Percentiles rank a stretch among this genome's conserved stretches.
Conservation (phyloP, 2,329 filamentous ascomycete genomes). For the Ophiostoma ulmi region DNA sequence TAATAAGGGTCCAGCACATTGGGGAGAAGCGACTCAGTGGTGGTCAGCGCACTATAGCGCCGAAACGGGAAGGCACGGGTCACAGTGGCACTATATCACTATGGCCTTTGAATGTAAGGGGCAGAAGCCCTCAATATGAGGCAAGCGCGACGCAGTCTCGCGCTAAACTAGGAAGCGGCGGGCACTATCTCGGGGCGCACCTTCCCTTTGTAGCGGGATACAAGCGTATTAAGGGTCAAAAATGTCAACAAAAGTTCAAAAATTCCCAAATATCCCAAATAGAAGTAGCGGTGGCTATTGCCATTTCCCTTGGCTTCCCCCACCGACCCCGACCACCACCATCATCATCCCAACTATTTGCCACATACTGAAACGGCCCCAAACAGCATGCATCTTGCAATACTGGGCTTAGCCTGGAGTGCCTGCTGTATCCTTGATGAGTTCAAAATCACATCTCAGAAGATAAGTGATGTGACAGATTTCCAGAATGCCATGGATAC, state of each 20-base stretch:
- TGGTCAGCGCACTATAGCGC: slow-evolving; percentile 3
- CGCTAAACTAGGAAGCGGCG: slow-evolving; percentile 16
- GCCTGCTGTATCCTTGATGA: no score
- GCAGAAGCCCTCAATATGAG: neutral
- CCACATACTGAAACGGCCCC: neutral
- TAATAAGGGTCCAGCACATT: neutral
- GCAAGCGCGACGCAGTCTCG: slow-evolving; percentile 5
- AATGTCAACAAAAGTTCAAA: neutral
- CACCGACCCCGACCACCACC: neutral
- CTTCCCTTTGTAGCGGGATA: slow-evolving; percentile 16
- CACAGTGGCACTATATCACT: no score
- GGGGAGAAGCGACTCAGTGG: neutral
- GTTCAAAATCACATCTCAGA: no score
- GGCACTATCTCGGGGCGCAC: slow-evolving; percentile 20
- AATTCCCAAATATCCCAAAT: neutral
- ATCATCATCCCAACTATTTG: neutral
- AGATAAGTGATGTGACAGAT: no score
- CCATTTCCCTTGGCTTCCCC: neutral
- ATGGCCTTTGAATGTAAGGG: no score
- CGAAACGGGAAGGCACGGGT: neutral
- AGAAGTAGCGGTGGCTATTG: neutral
- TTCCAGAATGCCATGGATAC: neutral
- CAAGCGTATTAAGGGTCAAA: neutral
- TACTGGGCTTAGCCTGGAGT: neutral
- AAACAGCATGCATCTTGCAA: neutral